A percentile compares a stretch with the other conserved stretches of the same genome.
Evolutionary conservation across 2,329 filamentous ascomycete species (phyloP).

Genomic region (Teratosphaeria destructans): DNA sequence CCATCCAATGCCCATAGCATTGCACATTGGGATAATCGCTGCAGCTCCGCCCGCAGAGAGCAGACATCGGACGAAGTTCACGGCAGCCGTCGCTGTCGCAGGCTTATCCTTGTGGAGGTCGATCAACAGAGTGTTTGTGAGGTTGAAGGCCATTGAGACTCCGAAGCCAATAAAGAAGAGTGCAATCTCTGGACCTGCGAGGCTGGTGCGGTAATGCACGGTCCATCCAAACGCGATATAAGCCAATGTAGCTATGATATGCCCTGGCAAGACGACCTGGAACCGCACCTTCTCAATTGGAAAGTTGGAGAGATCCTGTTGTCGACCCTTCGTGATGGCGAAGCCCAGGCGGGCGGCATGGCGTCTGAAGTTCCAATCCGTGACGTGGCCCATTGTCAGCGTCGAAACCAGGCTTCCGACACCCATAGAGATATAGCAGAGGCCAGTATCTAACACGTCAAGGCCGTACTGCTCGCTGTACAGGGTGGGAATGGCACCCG

Average conservation of each 20-base stretch:
- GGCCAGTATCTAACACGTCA: constrained; percentile 13
- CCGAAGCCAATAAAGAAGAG: constrained; percentile 30
- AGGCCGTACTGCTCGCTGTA: constrained; percentile 28
- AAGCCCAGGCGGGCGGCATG: constrained; percentile 53
- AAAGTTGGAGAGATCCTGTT: constrained; percentile 42
- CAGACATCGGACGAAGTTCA: constrained; percentile 34
- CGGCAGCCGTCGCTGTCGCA: constrained; percentile 34
- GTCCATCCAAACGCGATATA: constrained; percentile 35
- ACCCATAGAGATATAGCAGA: constrained; percentile 27
- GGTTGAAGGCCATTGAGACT: constrained; percentile 29
- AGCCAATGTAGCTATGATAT: constrained; percentile 25
- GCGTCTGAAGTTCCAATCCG: constrained; percentile 66
- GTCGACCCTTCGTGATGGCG: constrained; percentile 48
- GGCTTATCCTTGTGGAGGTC: constrained; percentile 32
- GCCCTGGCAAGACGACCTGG: constrained; percentile 29
- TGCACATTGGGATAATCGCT: constrained; percentile 25
- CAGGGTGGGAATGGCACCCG: constrained; percentile 34
- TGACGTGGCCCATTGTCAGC: constrained; percentile 42
- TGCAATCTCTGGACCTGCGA: constrained; percentile 36
- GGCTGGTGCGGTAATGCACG: constrained; percentile 24
- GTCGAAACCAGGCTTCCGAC: constrained; percentile 29
- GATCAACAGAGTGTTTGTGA: constrained; percentile 37
- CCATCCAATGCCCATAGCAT: constrained; percentile 10
- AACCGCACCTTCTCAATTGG: constrained; percentile 39
- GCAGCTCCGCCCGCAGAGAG: constrained; percentile 33